Evolutionary conservation across 1,139 yeast species (phyloP), one percentile per base, ranked within the genome.

Genomic region (Nakaseomyces uthaithaninus): DNA sequence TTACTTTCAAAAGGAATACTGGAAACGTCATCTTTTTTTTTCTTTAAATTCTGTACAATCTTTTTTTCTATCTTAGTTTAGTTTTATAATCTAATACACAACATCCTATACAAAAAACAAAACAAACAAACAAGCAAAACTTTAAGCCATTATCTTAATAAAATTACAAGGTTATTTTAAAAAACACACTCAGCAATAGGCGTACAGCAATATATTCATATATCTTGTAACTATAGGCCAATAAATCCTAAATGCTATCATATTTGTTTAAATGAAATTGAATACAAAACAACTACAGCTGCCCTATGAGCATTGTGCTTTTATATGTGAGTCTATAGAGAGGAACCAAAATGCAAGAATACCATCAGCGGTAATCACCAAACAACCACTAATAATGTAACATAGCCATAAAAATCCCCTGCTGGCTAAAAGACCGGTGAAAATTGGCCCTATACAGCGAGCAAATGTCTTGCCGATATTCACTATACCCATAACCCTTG

Each of bases 401-500:
- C 89, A 78, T 33, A 68, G 54, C 64, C 74, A 66, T 37, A 85
- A 64, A 12, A 55, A 54, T 2, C 72, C 71, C 12, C 54, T 51
- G 16, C 69, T 68, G 0, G 95, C 93, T 37, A 86, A 64, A 33
- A 68, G 60, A 2, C 96, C 96, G 0, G 94, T 82, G 51, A 83
- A 72, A 3, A 75, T 54, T 0, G 95, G 95, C 0, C 95, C 94
- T 16, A 83, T 57, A 38, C 93, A 78, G 44, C 94, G 68, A 0
- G 94, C 93, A 49, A 83, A 69, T 1, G 95, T 87, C 59, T 86
- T 86, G 19, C 83, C 87, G 27, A 86, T 79, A 54, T 86, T 86
- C 3, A 86, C 94, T 3, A 82, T 67, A 1, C 95, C 95, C 79
- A 87, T 73, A 2, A 82, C 91, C 51, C 71, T 74, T 3, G 94